Evolutionary conservation across 805 yeast species (phyloP).

Genomic region (Komagataella kurtzmanii): DNA sequence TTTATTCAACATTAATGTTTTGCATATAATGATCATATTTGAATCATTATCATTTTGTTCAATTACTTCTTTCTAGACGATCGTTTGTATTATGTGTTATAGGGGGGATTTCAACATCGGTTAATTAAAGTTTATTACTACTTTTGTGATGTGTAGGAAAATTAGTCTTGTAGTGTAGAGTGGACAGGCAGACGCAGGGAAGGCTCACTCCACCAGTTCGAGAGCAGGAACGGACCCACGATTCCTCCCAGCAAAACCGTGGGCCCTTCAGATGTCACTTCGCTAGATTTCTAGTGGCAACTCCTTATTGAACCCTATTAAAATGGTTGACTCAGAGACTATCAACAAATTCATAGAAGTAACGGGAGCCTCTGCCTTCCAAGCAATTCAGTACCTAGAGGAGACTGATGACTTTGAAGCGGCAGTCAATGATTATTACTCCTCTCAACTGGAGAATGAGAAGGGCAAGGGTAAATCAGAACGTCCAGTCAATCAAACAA

Average conservation of each 20-base stretch:
- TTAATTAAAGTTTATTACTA: conserved; percentile 3
- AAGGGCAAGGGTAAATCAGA: neutral
- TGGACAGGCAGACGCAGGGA: neutral
- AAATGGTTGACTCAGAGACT: neutral
- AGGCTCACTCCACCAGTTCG: neutral
- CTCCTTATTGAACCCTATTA: neutral
- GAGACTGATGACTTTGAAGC: conserved; percentile 15
- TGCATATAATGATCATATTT: conserved; percentile 5
- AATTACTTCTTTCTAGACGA: conserved; percentile 4
- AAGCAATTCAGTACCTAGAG: conserved; percentile 23
- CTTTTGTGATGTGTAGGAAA: neutral
- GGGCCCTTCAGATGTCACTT: neutral
- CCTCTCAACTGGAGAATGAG: neutral
- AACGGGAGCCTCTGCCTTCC: conserved; percentile 21
- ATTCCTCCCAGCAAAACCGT: neutral
- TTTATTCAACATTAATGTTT: conserved; percentile 25
- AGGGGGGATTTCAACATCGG: conserved; percentile 33
- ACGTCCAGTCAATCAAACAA: neutral
- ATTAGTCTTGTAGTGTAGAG: neutral
- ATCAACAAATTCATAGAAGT: conserved; percentile 20
- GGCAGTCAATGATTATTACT: conserved; percentile 1
- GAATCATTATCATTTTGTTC: conserved; percentile 1
- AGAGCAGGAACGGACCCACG: neutral
- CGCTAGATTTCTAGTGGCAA: neutral
- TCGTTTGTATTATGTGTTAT: conserved; percentile 8